Percentiles rank a stretch among this genome's conserved stretches.
These are phyloP conservation scores for Vaccinium corymbosum DNA, from an alignment of 148 eudicot species.

Conservation along the genomic window DNA sequence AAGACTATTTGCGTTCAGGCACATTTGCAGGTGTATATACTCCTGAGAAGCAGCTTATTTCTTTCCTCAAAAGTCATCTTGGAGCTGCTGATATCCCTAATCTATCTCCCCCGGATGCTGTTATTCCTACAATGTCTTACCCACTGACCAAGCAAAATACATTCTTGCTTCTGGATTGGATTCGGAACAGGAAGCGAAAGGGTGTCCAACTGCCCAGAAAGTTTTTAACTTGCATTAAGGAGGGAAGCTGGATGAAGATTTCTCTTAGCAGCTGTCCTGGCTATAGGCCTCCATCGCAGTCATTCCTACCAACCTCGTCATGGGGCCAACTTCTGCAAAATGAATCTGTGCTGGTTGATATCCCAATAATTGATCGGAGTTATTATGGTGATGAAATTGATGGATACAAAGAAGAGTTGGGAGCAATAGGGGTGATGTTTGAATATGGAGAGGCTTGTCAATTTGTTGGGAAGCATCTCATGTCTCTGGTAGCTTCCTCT, in stretches of 20 bases:
- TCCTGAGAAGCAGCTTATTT: slow-evolving; percentile 25
- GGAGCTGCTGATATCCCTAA: slow-evolving; percentile 60
- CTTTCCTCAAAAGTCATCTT: slow-evolving; percentile 28
- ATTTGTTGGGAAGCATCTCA: slow-evolving; percentile 49
- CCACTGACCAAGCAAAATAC: slow-evolving; percentile 42
- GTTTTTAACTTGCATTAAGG: slow-evolving; percentile 37
- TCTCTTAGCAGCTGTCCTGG: slow-evolving; percentile 36
- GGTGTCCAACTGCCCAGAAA: slow-evolving; percentile 25
- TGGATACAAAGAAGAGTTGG: slow-evolving; percentile 43
- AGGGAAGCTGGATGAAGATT: slow-evolving; percentile 54
- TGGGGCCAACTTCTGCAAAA: slow-evolving; percentile 43
- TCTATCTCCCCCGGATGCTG: slow-evolving; percentile 42
- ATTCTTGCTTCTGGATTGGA: slow-evolving; percentile 56
- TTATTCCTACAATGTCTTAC: slow-evolving; percentile 37
- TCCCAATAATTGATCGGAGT: slow-evolving; percentile 45
- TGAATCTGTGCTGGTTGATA: slow-evolving; percentile 46
- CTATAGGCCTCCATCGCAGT: slow-evolving; percentile 45
- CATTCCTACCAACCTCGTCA: slow-evolving; percentile 39
- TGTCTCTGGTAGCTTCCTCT: slow-evolving; percentile 32
- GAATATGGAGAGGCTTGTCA: slow-evolving; percentile 42
- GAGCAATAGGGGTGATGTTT: slow-evolving; percentile 50
- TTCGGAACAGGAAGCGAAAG: slow-evolving; percentile 23
- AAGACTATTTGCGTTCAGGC: slow-evolving; percentile 40
- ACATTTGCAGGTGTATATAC: slow-evolving; percentile 30
- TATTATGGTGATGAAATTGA: slow-evolving; percentile 48